Evolutionary conservation across 2,329 filamentous ascomycete genomes (phyloP).

Genomic region (Cercospora sesami): DNA sequence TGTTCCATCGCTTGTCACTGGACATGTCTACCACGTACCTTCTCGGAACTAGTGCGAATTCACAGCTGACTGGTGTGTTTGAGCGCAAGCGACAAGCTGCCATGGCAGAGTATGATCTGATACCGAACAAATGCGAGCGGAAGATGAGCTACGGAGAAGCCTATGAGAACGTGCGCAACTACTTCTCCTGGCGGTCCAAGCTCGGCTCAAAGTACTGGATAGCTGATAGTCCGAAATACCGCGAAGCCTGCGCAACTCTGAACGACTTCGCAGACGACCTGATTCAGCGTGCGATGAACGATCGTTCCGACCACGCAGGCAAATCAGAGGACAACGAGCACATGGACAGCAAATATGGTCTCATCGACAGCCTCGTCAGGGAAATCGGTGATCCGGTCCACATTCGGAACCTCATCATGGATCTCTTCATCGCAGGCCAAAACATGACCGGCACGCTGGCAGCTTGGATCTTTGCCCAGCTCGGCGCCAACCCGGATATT

Average conservation of each 20-base stretch:
- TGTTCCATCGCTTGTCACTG: constrained; percentile 41
- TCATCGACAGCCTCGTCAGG: constrained; percentile 47
- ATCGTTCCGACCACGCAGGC: neutral
- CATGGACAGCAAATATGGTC: constrained; percentile 38
- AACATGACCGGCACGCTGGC: constrained; percentile 59
- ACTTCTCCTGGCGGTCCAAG: constrained; percentile 27
- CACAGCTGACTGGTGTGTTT: constrained; percentile 28
- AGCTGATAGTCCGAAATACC: constrained; percentile 44
- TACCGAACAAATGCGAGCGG: constrained; percentile 16
- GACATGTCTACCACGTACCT: constrained; percentile 42
- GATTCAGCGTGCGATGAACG: constrained; percentile 21
- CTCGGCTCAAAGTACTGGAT: constrained; percentile 44
- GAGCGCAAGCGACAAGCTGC: constrained; percentile 18
- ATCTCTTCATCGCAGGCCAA: constrained; percentile 54
- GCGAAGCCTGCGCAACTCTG: constrained; percentile 39
- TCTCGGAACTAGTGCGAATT: constrained; percentile 35
- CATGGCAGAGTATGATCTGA: constrained; percentile 31
- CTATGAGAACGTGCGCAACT: constrained; percentile 29
- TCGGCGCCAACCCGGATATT: constrained; percentile 32
- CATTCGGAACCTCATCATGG: constrained; percentile 47
- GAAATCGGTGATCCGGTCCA: constrained; percentile 44
- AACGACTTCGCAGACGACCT: constrained; percentile 27
- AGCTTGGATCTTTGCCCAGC: constrained; percentile 39
- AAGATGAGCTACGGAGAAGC: constrained; percentile 25
- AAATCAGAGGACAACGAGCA: neutral